Base-by-base conservation (phyloP, 2,329 filamentous ascomycete species). In the Dactylellina haptotyla region DNA sequence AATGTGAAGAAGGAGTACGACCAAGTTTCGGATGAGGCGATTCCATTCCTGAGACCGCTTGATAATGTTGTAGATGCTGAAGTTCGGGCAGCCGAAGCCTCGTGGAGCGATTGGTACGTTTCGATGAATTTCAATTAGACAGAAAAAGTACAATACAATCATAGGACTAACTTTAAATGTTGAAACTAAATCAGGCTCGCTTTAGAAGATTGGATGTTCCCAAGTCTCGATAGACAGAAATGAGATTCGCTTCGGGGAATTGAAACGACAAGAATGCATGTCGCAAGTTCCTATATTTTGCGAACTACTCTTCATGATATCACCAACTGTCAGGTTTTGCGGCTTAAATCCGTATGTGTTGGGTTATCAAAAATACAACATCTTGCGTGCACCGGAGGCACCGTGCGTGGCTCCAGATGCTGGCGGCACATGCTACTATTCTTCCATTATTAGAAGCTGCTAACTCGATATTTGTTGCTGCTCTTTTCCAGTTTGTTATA, bases 1-100 rank as follows among this genome's bases (percentile, higher is more conserved):
- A 88, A 87, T 58, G 93, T 97, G 78, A 98, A 97, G 82, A 86
- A 88, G 66, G 89, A 92, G 77, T 99, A 98, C 81, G 95, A 98
- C 80, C 92, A 94, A 85, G 87, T 86, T 1, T 88, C 89, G 2
- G 87, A 92, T 62, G 93, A 98, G 83, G 90, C 87, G 1, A 87
- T 97, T 0, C 95, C 95, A 0, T 98, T 96, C 80, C 83, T 98
- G 77, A 88, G 89, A 76, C 93, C 94, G 3, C 83, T 97, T n/a
- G 88, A 90, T 78, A 87, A 88, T 62, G 88, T 90, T 0, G 87
- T 87, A 5, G 88, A 94, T 78, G 86, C 87, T 20, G 95, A 98
- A 82, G 91, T 98, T 75, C 87, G 91, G 75, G 86, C 84, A 12
- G 93, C 93, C 0, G 94, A 98, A 82, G 86, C 87, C 75, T 88